Evolutionary conservation across 352 stramenopile species (phyloP).

Genomic region (Globisporangium rhizosaccharum): DNA sequence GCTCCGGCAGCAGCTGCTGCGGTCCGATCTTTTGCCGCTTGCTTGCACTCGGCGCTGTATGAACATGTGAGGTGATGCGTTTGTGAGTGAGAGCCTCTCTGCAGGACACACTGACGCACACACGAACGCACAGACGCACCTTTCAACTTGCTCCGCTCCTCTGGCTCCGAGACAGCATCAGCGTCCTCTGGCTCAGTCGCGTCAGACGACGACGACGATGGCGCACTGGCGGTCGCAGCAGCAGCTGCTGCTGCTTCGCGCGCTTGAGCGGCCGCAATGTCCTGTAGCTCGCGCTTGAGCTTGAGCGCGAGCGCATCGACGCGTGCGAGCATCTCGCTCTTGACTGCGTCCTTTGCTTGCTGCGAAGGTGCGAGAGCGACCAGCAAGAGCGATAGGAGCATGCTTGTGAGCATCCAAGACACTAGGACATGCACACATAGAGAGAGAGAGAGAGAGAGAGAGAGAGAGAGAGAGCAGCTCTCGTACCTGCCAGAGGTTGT

Average conservation of each 20-base stretch:
- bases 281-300: conserved; percentile 42
- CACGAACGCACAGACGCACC: neutral
- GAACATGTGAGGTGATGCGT: neutral
- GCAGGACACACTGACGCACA: too few relatives aligned
- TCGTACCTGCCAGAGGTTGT: conserved; percentile 54
- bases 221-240: neutral
- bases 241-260: conserved; percentile 8
- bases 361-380: conserved; percentile 2
- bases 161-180: conserved; percentile 1
- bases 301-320: conserved; percentile 40
- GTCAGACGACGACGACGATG: neutral
- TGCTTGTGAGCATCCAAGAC: too few relatives aligned
- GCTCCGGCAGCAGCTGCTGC: conserved; percentile 26
- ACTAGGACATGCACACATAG: neutral
- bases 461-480: neutral
- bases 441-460: neutral
- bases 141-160: conserved; percentile 8
- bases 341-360: conserved; percentile 49
- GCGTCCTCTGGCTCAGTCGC: conserved; percentile 9
- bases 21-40: conserved; percentile 46
- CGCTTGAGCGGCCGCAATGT: conserved; percentile 23
- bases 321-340: conserved; percentile 43
- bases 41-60: conserved; percentile 10
- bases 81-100: neutral
- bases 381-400: too few relatives aligned